Percentiles rank a stretch among this genome's conserved stretches.
Evolutionary conservation across 2,329 filamentous ascomycete genomes (phyloP).

Genomic region (Ceratocystis smalleyi): DNA sequence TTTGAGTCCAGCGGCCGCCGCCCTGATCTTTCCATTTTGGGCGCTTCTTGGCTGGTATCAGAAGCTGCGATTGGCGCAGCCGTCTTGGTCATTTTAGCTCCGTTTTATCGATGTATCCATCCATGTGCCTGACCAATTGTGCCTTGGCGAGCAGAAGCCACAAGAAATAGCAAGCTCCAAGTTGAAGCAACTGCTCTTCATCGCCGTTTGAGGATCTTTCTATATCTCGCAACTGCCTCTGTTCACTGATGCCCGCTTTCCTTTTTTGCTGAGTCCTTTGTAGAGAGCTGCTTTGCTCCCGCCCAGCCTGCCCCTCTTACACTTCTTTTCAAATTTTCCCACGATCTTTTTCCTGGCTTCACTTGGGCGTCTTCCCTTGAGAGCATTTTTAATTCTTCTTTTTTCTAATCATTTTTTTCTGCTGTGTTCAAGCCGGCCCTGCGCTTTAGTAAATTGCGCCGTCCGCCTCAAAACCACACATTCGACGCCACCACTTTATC

Average conservation of each 20-base stretch:
- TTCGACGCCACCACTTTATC: neutral
- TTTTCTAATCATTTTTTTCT: neutral
- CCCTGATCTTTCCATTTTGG: slow-evolving; percentile 5
- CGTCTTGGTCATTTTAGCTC: slow-evolving; percentile 7
- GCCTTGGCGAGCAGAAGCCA: neutral
- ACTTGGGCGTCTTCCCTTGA: too few relatives aligned
- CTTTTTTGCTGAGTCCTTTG: neutral
- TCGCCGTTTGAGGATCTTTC: slow-evolving; percentile 9
- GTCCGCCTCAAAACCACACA: neutral
- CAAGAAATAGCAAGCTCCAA: neutral
- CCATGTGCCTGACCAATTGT: slow-evolving; percentile 2
- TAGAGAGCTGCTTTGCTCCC: neutral
- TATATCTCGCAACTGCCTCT: slow-evolving; percentile 6
- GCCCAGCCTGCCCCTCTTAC: slow-evolving; percentile 3
- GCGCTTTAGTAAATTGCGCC: neutral
- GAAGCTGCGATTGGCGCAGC: slow-evolving; percentile 3
- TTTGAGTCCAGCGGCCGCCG: too few relatives aligned
- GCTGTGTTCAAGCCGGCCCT: slow-evolving; percentile 1
- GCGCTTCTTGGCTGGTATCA: neutral
- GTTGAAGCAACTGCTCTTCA: slow-evolving; percentile 8
- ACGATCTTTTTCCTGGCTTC: neutral
- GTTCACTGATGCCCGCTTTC: neutral
- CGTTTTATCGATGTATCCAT: slow-evolving; percentile 7
- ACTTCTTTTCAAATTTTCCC: slow-evolving; percentile 4
- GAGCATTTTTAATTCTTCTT: neutral